These are phyloP conservation scores for Cyclocybe cylindracea DNA, from an alignment of 768 basidiomycete species.

Conservation along the genomic window DNA sequence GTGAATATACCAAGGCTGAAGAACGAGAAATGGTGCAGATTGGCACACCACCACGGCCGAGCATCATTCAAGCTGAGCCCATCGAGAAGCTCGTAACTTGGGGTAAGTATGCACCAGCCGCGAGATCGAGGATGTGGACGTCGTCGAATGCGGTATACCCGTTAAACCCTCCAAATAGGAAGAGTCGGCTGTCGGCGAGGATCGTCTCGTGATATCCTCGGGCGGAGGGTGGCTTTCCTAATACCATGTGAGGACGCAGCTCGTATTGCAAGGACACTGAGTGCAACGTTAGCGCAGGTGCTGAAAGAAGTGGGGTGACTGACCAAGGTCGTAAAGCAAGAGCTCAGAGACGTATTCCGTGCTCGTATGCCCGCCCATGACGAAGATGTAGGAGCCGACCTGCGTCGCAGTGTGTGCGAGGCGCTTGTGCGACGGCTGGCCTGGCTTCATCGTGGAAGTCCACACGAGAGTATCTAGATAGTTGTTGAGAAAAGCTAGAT, in stretches of 20 bases:
- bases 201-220: constrained; percentile 87
- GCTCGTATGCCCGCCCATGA: constrained; percentile 88
- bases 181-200: constrained; percentile 81
- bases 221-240: constrained; percentile 67
- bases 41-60: background rate
- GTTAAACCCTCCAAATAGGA: constrained; percentile 88
- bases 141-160: constrained; percentile 85
- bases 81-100: constrained; percentile 82
- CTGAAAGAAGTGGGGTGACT: constrained; percentile 6
- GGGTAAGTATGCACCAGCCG: constrained; percentile 85
- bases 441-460: constrained; percentile 42
- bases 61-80: constrained; percentile 28
- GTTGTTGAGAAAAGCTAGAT: background rate
- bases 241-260: constrained; percentile 46
- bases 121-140: constrained; percentile 82
- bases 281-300: background rate
- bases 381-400: constrained; percentile 90
- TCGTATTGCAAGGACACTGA: constrained; percentile 87
- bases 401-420: constrained; percentile 87
- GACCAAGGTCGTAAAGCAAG: constrained; percentile 86
- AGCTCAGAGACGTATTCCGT: constrained; percentile 72
- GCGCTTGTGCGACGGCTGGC: constrained; percentile 49
- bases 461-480: constrained; percentile 43
- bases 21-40: background rate
- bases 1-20: too few relatives aligned